phyloP scores from a whole-genome alignment of 768 basidiomycete genomes.

The Tylopilus sp. region DNA sequence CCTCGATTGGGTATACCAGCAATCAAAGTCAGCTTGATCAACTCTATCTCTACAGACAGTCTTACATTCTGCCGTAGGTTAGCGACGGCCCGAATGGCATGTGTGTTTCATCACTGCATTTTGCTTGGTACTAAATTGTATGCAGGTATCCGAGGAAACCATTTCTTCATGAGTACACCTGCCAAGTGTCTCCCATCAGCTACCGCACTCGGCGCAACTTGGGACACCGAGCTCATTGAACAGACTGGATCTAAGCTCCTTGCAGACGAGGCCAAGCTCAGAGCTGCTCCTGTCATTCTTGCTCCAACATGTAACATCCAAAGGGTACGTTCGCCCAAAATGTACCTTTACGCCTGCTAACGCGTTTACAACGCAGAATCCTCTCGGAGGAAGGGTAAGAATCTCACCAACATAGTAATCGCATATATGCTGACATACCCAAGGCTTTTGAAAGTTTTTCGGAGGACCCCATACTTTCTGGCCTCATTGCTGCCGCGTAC shows the following conservation, averaged over 20 bases:
- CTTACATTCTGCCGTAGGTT: conserved; percentile 39
- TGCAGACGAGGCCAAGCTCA: conserved; percentile 68
- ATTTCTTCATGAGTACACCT: conserved; percentile 79
- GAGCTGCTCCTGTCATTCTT: conserved; percentile 64
- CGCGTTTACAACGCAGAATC: conserved; percentile 41
- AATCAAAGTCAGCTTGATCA: conserved; percentile 45
- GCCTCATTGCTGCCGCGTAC: conserved; percentile 66
- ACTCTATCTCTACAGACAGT: conserved; percentile 3
- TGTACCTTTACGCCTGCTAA: not conserved
- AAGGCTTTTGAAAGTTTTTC: conserved; percentile 78
- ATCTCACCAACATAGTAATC: not conserved
- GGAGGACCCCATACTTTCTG: conserved; percentile 74
- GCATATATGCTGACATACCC: conserved; percentile 8
- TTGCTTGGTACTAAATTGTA: not conserved
- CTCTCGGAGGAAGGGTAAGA: conserved; percentile 64
- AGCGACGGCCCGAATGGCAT: conserved; percentile 78
- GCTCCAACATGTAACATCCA: conserved; percentile 87
- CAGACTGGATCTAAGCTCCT: conserved; percentile 61
- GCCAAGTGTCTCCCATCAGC: conserved; percentile 75
- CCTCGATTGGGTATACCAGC: conserved; percentile 68
- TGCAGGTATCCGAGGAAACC: conserved; percentile 58
- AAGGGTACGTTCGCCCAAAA: conserved; percentile 42
- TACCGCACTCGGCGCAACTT: conserved; percentile 75
- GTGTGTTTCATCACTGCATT: conserved; percentile 12
- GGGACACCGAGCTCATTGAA: conserved; percentile 62